Conservation (phyloP, 2,329 filamentous ascomycete genomes). For the Westerdykella aurantiaca region DNA sequence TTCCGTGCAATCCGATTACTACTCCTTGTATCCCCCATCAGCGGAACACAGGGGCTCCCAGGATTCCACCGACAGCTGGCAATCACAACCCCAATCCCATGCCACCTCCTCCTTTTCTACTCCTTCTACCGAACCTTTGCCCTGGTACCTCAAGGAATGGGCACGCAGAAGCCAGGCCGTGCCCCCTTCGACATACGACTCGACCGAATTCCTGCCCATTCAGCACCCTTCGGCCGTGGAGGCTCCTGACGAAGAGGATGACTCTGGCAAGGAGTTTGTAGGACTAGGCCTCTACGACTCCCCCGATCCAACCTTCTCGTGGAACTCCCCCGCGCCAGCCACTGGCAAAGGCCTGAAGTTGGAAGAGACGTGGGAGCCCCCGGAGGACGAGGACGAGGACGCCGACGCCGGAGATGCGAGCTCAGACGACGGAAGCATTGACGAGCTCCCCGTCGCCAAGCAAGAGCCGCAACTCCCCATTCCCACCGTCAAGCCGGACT, state of each 20-base stretch:
- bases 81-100: conserved; percentile 20
- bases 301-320: conserved; percentile 57
- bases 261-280: conserved; percentile 65
- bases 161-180: conserved; percentile 27
- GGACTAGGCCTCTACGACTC: conserved; percentile 77
- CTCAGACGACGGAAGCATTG: conserved; percentile 44
- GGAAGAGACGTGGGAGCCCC: conserved; percentile 73
- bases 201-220: conserved; percentile 46
- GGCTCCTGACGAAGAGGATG: conserved; percentile 43
- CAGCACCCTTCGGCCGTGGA: conserved; percentile 38
- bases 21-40: conserved; percentile 10
- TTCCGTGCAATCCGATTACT: conserved; percentile 13
- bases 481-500: conserved; percentile 20
- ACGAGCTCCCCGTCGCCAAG: conserved; percentile 26
- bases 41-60: conserved; percentile 19
- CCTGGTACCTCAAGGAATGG: conserved; percentile 37
- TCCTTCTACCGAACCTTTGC: conserved; percentile 25
- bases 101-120: conserved; percentile 27
- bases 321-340: conserved; percentile 45
- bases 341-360: conserved; percentile 71
- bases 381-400: conserved; percentile 39
- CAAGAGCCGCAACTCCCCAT: conserved; percentile 19
- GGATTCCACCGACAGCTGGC: conserved; percentile 27
- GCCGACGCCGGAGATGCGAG: conserved; percentile 34
- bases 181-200: conserved; percentile 16